Conservation (phyloP, 495 filamentous ascomycete genomes). For the Letharia columbiana region DNA sequence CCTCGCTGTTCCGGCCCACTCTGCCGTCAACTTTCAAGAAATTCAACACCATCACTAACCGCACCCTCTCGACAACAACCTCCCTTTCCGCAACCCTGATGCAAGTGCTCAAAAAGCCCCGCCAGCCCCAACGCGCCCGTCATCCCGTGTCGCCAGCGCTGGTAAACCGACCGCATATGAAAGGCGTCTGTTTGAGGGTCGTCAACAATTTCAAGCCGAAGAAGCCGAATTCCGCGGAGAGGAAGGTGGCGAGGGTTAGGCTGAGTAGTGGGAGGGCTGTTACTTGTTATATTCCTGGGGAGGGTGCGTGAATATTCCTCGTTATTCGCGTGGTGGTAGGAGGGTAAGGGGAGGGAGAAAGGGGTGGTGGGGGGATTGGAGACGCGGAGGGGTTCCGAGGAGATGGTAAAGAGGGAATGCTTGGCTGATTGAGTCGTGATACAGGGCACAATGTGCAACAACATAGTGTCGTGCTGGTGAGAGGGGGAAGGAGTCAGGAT, state of each 20-base stretch:
- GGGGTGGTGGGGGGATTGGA: neutral
- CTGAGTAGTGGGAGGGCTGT: conserved; percentile 80
- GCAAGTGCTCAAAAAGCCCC: conserved; percentile 61
- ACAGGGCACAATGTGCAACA: conserved; percentile 94
- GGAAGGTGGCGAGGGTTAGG: conserved; percentile 82
- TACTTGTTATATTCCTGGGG: conserved; percentile 87
- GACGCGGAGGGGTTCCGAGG: neutral
- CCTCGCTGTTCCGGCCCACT: conserved; percentile 33
- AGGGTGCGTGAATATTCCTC: conserved; percentile 45
- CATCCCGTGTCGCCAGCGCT: conserved; percentile 82
- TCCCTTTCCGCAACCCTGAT: conserved; percentile 41
- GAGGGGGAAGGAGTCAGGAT: conserved; percentile 88
- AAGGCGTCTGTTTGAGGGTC: conserved; percentile 91
- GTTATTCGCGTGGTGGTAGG: neutral
- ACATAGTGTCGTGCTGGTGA: conserved; percentile 90
- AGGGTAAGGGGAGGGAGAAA: conserved; percentile 4
- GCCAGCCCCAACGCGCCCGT: conserved; percentile 64
- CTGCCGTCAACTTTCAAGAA: conserved; percentile 28
- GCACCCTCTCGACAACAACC: conserved; percentile 40
- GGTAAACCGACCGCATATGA: conserved; percentile 66
- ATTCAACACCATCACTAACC: conserved; percentile 22
- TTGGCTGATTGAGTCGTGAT: conserved; percentile 1
- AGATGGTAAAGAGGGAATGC: neutral
- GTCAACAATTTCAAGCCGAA: conserved; percentile 78
- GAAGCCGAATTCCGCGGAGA: conserved; percentile 95